A percentile compares a stretch with the other conserved stretches of the same genome.
phyloP scores from a whole-genome alignment of 2,329 filamentous ascomycete genomes.

The Talaromyces sp. region DNA sequence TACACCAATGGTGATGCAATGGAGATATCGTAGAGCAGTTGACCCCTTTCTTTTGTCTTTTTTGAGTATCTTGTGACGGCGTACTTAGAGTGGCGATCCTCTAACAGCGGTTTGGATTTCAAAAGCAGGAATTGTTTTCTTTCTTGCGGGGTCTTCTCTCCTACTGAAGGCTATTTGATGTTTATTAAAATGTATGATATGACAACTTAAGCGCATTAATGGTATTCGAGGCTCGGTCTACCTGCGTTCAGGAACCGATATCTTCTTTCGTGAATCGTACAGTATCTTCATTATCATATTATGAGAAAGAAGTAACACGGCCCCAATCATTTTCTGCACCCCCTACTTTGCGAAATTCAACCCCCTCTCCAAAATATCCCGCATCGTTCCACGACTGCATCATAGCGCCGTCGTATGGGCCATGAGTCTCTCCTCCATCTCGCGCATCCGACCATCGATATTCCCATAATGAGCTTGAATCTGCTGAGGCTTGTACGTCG shows the following conservation, averaged over 20 bases:
- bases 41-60: background rate
- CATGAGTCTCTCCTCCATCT: constrained; percentile 74
- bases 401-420: constrained; percentile 76
- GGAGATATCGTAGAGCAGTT: constrained; percentile 52
- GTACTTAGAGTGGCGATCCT: constrained; percentile 16
- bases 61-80: constrained; percentile 14
- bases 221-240: constrained; percentile 10
- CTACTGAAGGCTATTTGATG: background rate
- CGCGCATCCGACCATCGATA: constrained; percentile 88
- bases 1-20: constrained; percentile 60
- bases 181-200: constrained; percentile 16
- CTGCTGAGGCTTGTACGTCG: constrained; percentile 16
- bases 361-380: constrained; percentile 84
- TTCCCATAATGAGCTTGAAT: constrained; percentile 65
- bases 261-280: background rate
- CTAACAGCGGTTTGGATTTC: constrained; percentile 10
- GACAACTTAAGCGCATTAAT: constrained; percentile 15
- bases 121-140: constrained; percentile 7
- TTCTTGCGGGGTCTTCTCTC: background rate
- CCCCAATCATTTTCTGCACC: constrained; percentile 54
- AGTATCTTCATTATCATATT: constrained; percentile 21
- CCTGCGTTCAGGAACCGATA: background rate
- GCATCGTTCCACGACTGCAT: constrained; percentile 91
- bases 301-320: constrained; percentile 51
- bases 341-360: constrained; percentile 67